These are phyloP conservation scores for Jamesozyma gamospora DNA, from an alignment of 805 yeast species.

Conservation along the genomic window DNA sequence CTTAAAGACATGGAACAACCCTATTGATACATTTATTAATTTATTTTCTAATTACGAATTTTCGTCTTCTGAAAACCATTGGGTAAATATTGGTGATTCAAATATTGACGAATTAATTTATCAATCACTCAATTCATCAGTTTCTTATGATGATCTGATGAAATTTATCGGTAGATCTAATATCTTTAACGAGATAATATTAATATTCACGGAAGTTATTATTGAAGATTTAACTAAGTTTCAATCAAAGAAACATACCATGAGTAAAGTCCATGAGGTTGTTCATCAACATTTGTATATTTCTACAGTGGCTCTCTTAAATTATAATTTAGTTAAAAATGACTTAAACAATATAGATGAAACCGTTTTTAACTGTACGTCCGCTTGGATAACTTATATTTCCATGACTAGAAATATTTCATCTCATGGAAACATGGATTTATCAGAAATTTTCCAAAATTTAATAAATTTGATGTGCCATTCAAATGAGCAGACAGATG, in stretches of 20 bases:
- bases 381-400: slow-evolving; percentile 26
- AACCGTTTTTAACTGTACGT: slow-evolving; percentile 19
- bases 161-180: slow-evolving; percentile 16
- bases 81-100: slow-evolving; percentile 9
- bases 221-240: slow-evolving; percentile 28
- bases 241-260: slow-evolving; percentile 20
- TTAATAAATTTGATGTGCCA: slow-evolving; percentile 24
- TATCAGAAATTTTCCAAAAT: slow-evolving; percentile 22
- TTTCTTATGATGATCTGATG: slow-evolving; percentile 19
- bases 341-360: slow-evolving; percentile 5
- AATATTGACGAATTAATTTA: slow-evolving; percentile 4
- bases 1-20: slow-evolving; percentile 25
- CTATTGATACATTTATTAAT: slow-evolving; percentile 22
- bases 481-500: slow-evolving; percentile 17
- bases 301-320: slow-evolving; percentile 25
- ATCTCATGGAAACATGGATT: slow-evolving; percentile 22
- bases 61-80: slow-evolving; percentile 5
- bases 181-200: slow-evolving; percentile 16
- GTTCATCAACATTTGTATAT: slow-evolving; percentile 27
- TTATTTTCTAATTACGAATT: slow-evolving; percentile 10
- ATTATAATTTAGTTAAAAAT: slow-evolving; percentile 14
- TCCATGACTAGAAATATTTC: slow-evolving; percentile 23
- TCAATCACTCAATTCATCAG: slow-evolving; percentile 9
- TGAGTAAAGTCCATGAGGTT: slow-evolving; percentile 22
- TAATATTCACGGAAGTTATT: slow-evolving; percentile 25